Conservation (phyloP, 2,329 filamentous ascomycete species). For the Pseudogymnoascus sp. region DNA sequence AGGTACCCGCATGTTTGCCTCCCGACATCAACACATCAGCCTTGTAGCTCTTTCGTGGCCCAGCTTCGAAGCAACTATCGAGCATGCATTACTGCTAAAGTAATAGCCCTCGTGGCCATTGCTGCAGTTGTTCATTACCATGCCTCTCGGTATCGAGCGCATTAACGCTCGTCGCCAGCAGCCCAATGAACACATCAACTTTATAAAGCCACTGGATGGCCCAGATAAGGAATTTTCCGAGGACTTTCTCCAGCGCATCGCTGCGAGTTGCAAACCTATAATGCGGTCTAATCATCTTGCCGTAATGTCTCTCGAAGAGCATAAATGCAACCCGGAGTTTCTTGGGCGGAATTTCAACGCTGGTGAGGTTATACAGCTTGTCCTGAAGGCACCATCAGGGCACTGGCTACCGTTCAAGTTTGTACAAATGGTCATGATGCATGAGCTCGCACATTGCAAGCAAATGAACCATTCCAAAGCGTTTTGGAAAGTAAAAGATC, state of each 20-base stretch:
- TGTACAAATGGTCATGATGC: constrained; percentile 94
- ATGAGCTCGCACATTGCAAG: constrained; percentile 74
- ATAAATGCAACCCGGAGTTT: constrained; percentile 77
- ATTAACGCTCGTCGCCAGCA: constrained; percentile 68
- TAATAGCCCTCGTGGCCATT: background rate
- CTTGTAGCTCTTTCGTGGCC: background rate
- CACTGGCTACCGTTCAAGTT: constrained; percentile 76
- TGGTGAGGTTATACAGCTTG: constrained; percentile 79
- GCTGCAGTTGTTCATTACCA: constrained; percentile 31
- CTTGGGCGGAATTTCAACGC: constrained; percentile 86
- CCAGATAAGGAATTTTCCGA: constrained; percentile 55
- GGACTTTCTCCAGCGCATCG: constrained; percentile 68
- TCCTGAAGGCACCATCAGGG: constrained; percentile 60
- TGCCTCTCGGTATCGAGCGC: constrained; percentile 73
- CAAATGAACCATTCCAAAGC: constrained; percentile 83
- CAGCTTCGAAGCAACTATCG: background rate
- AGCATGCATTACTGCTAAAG: background rate
- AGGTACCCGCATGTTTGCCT: background rate
- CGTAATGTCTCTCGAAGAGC: constrained; percentile 70
- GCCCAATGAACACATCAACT: constrained; percentile 72
- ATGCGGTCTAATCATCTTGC: constrained; percentile 60
- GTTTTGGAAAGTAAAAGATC: constrained; percentile 75
- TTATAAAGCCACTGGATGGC: constrained; percentile 73
- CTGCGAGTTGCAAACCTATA: constrained; percentile 70
- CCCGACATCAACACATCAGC: background rate